These are phyloP conservation scores for Penicillium robsamsonii DNA, from an alignment of 495 filamentous ascomycete genomes.

Conservation along the genomic window DNA sequence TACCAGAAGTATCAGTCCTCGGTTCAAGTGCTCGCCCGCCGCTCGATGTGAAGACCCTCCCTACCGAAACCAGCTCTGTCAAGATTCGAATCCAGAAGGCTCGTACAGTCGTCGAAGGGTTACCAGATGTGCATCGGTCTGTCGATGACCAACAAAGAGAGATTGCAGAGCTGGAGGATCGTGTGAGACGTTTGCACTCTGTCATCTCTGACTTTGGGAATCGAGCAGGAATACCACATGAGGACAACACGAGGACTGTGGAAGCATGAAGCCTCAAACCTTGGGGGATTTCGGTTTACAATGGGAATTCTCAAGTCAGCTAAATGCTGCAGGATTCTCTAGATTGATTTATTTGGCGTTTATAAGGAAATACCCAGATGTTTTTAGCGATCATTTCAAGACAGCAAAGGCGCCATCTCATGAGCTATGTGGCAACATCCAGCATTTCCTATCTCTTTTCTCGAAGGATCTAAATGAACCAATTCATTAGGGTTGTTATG, in stretches of 20 bases:
- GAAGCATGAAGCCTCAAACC: conserved; percentile 5
- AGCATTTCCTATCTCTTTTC: not conserved
- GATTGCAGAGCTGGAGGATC: conserved; percentile 70
- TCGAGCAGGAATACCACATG: conserved; percentile 23
- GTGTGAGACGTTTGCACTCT: conserved; percentile 56
- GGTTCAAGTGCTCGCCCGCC: conserved; percentile 38
- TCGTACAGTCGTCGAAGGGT: conserved; percentile 57
- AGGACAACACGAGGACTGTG: not conserved
- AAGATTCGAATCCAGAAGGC: conserved; percentile 81
- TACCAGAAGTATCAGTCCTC: conserved; percentile 27
- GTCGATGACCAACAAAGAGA: conserved; percentile 77
- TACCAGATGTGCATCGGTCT: conserved; percentile 74
- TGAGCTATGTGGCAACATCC: not conserved
- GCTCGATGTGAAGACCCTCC: conserved; percentile 75
- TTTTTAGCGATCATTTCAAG: conserved; percentile 13
- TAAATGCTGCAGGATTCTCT: not conserved
- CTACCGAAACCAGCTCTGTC: conserved; percentile 67
- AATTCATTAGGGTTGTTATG: not conserved
- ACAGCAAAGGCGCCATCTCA: not conserved
- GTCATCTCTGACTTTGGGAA: conserved; percentile 50
- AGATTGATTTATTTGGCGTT: conserved; percentile 14
- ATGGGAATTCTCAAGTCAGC: not conserved
- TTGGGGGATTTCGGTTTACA: not conserved
- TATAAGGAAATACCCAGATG: conserved; percentile 27
- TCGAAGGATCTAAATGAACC: not conserved